Evolutionary conservation across 768 basidiomycete genomes (phyloP).

Genomic region (Boletus bicolor): DNA sequence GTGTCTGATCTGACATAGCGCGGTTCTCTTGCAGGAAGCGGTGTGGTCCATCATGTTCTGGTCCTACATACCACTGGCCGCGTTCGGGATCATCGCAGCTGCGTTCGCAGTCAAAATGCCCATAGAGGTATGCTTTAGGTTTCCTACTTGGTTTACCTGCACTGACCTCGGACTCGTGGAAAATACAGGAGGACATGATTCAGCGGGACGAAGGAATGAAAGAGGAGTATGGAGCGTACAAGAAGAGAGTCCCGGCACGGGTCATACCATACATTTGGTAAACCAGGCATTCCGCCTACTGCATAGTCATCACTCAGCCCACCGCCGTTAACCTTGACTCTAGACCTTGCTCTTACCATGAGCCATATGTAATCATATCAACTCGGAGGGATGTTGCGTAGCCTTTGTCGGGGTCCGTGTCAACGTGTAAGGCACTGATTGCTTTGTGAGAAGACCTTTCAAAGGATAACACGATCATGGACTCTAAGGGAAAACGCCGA

Average conservation of each 20-base stretch:
- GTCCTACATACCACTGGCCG: constrained; percentile 25
- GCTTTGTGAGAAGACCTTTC: no score
- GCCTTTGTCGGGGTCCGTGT: no score
- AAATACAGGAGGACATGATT: constrained; percentile 23
- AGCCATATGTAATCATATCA: not conserved
- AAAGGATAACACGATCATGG: no score
- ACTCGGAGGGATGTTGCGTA: no score
- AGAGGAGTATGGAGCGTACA: constrained; percentile 22
- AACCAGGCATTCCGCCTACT: not conserved
- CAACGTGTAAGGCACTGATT: no score
- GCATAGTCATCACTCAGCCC: not conserved
- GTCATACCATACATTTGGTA: constrained; percentile 25
- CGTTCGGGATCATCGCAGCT: constrained; percentile 7
- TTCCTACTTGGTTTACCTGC: not conserved
- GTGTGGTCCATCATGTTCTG: constrained; percentile 20
- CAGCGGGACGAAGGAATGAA: constrained; percentile 14
- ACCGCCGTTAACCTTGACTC: no score
- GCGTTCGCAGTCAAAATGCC: constrained; percentile 24
- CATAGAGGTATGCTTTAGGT: constrained; percentile 21
- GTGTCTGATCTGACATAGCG: not conserved
- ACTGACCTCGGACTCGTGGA: not conserved
- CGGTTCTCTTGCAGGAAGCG: constrained; percentile 11
- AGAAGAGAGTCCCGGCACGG: constrained; percentile 19
- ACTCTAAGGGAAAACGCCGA: no score
- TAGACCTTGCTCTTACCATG: not conserved